Conservation (phyloP, 163 green algal species). For the Trebouxiophyceae sp. region DNA sequence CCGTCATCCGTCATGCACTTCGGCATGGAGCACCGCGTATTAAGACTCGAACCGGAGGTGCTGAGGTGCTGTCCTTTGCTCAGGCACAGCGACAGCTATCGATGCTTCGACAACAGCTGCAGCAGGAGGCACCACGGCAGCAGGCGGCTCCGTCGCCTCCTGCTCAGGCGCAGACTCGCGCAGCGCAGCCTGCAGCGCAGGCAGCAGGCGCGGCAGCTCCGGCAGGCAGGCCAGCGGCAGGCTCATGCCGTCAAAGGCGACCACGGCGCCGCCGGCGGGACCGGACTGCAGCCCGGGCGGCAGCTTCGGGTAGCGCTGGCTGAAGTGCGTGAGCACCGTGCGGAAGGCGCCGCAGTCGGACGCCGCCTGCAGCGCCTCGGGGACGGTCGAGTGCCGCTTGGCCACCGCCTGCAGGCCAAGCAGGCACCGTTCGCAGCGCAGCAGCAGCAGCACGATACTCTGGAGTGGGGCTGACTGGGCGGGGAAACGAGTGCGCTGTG, state of each 20-base stretch:
- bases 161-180: too few species aligned
- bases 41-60: too few species aligned
- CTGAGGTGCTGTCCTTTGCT: too few species aligned
- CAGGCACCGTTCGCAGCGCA: not conserved
- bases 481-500: too few species aligned
- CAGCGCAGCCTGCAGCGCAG: conserved; percentile 6
- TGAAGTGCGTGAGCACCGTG: conserved; percentile 75
- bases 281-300: not conserved
- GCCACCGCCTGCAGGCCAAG: conserved; percentile 1
- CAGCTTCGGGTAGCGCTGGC: conserved; percentile 59
- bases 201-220: conserved; percentile 25
- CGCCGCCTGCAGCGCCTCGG: conserved; percentile 42
- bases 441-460: not conserved
- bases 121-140: too few species aligned
- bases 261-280: not conserved
- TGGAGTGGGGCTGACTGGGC: not conserved
- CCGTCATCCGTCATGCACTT: too few species aligned
- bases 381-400: conserved; percentile 63
- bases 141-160: too few species aligned
- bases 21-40: too few species aligned
- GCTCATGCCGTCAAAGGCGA: conserved; percentile 47
- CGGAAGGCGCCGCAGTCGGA: conserved; percentile 25
- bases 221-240: conserved; percentile 31
- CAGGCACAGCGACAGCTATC: too few species aligned
- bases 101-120: too few species aligned